phyloP scores from a whole-genome alignment of 305 asterid species.

The Fraxinus platypoda region DNA sequence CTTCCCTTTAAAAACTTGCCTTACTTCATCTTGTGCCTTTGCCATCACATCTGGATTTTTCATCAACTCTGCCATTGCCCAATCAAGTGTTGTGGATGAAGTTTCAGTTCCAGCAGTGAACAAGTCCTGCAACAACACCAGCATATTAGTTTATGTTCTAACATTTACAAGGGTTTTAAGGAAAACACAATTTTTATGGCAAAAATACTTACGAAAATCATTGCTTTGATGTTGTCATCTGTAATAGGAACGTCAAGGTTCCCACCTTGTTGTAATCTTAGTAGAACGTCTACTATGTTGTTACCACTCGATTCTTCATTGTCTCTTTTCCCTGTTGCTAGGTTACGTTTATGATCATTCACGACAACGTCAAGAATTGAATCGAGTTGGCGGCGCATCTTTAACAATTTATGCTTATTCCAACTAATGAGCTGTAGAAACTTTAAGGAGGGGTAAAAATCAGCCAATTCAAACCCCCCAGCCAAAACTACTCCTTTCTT shows the following conservation, averaged over 20 bases:
- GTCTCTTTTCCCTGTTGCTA: background rate
- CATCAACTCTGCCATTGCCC: background rate
- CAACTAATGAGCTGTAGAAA: constrained; percentile 19
- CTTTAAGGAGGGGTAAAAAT: background rate
- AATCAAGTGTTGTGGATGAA: background rate
- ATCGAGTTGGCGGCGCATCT: constrained; percentile 13
- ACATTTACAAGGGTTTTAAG: background rate
- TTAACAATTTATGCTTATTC: background rate
- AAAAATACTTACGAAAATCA: constrained; percentile 1
- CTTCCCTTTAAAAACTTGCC: background rate
- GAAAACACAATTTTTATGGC: background rate
- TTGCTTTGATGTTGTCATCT: constrained; percentile 20
- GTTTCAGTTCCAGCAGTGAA: background rate
- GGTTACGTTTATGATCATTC: constrained; percentile 11
- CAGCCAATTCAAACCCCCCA: constrained; percentile 19
- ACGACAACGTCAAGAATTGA: constrained; percentile 13
- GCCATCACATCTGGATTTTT: too few relatives aligned
- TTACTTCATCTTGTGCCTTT: too few relatives aligned
- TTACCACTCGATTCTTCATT: constrained; percentile 12
- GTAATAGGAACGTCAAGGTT: constrained; percentile 22
- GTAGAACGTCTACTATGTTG: constrained; percentile 19
- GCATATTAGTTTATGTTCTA: background rate
- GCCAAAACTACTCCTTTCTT: background rate
- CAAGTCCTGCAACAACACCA: background rate
- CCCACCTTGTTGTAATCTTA: background rate